A percentile compares a stretch with the other conserved stretches of the same genome.
Evolutionary conservation across 768 basidiomycete species (phyloP).

Genomic region (Thelephora aurantiotincta): DNA sequence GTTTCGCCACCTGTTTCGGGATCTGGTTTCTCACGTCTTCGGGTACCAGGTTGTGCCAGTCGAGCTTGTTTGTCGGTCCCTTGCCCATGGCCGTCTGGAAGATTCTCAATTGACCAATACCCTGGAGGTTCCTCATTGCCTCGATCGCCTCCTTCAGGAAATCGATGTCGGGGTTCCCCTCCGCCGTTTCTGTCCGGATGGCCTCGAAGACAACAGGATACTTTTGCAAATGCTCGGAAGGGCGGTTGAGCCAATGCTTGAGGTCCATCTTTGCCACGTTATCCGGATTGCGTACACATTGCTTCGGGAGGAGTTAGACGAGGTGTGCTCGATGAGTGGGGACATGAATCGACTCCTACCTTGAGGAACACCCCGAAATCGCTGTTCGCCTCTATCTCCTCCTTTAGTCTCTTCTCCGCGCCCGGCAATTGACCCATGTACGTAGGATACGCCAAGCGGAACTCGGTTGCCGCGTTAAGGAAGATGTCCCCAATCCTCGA

Average conservation of each 20-base stretch:
- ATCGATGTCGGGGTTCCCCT: conserved; percentile 70
- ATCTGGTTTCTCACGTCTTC: conserved; percentile 46
- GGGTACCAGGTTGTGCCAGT: conserved; percentile 83
- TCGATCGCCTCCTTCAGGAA: conserved; percentile 74
- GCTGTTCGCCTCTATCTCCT: conserved; percentile 70
- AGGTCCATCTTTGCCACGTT: conserved; percentile 45
- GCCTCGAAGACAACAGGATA: conserved; percentile 80
- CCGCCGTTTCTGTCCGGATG: conserved; percentile 68
- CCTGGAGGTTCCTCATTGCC: conserved; percentile 72
- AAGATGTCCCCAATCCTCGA: conserved; percentile 82
- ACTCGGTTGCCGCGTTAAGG: conserved; percentile 75
- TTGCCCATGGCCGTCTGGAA: conserved; percentile 86
- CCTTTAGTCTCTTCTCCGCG: conserved; percentile 78
- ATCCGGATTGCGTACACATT: conserved; percentile 38
- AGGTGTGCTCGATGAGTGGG: no score
- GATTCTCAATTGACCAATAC: conserved; percentile 68
- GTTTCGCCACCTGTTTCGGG: conserved; percentile 63
- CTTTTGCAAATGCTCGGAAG: conserved; percentile 70
- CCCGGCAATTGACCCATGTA: conserved; percentile 77
- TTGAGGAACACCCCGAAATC: conserved; percentile 79
- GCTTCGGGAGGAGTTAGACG: conserved; percentile 22
- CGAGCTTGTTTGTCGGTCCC: conserved; percentile 67
- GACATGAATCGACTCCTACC: conserved; percentile 25
- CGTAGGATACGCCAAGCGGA: conserved; percentile 72
- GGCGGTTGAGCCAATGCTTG: conserved; percentile 67